Base-by-base conservation (phyloP, 352 stramenopile genomes). In the Thraustotheca clavata region DNA sequence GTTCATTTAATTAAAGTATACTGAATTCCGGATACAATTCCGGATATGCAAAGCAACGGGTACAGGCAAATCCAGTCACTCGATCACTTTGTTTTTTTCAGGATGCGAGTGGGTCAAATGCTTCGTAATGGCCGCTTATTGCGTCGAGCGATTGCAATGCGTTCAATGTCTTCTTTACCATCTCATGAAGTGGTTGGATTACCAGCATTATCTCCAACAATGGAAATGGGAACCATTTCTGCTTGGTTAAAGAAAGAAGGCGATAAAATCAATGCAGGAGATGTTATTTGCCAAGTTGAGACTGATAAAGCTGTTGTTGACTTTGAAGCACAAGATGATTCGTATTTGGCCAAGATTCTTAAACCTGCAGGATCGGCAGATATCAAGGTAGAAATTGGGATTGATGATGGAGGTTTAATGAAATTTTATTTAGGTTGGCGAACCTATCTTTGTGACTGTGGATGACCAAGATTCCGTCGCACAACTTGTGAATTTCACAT, bases 231-330 rank as follows among this genome's bases (percentile, higher is more conserved):
- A 40, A 96, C 81, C 32, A 97, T 99, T 67, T 86, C 93, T 40
- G 87, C 93, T 74, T 99, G 95, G 94, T 92, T 95, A 70, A 90
- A 89, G 70, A 70, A 78, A 67, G 89, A 96, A 68, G 96, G 95
- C 40, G 87, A 97, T n/a, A 70, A 71, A 20, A 95, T 98, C 70
- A 73, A 70, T 24, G 87, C 95, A 0, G 95, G 95, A 8, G 91
- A 98, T 69, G 81, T 97, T 36, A 78, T 98, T 38, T 97, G 88
- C 68, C 81, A 97, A 59, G 89, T 99, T 60, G 96, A 99, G 79
- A 99, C 96, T 11, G 96, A 99, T 78, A 99, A 99, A 78, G 96
- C 96, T 20, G 95, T 95, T 26, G 96, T 99, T 49, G 95, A 98
- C 75, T 99, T 97, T 71, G 96, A 99, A 73, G 89, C 91, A 8